Evolutionary conservation across 805 yeast species (phyloP), one percentile per base, ranked within the genome.

Genomic region (Wickerhamomyces bisporus): DNA sequence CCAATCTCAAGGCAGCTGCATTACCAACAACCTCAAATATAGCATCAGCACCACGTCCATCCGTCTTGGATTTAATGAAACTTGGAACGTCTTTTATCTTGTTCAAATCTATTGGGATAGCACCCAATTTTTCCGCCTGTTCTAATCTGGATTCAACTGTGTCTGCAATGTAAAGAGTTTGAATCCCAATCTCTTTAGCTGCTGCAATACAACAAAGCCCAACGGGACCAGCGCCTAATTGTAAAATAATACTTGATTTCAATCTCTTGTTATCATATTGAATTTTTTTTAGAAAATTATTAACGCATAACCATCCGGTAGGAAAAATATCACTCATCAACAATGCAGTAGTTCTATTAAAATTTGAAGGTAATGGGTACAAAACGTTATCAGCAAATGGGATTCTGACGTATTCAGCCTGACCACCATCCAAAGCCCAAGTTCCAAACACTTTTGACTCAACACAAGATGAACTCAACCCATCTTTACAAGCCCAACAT

Each of bases 161-260:
- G 57, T 84, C 94, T 29, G 81, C 75, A 39, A 81, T 68, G 47
- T 79, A 66, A 38, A 84, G 71, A 10, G 70, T 66, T 23, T 77
- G 63, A n/a, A 87, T 86, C 11, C 91, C 91, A 49, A 74, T 77
- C 17, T 81, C 79, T 49, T 70, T 73, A 25, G 86, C 86, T 21
- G 77, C 84, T 27, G 80, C 78, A 30, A 84, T 80, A 47, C 77
- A 72, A 42, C 83, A 70, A 28, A 83, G 62, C 9, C 94, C 94
- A 40, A 85, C 85, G 9, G 93, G 91, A 8, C 84, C 84, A 9
- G 77, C 70, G 1, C 83, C 84, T 5, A 77, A 49, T 43, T 75
- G 80, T 32, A 77, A 61, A 5, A 75, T 57, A 1, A 65, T 64
- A 18, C 70, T 48, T 14, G 61, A 66, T 26, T 56, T 49, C 4